Conservation (phyloP, 306 rosid genomes). For the Trifolium subterraneum region DNA sequence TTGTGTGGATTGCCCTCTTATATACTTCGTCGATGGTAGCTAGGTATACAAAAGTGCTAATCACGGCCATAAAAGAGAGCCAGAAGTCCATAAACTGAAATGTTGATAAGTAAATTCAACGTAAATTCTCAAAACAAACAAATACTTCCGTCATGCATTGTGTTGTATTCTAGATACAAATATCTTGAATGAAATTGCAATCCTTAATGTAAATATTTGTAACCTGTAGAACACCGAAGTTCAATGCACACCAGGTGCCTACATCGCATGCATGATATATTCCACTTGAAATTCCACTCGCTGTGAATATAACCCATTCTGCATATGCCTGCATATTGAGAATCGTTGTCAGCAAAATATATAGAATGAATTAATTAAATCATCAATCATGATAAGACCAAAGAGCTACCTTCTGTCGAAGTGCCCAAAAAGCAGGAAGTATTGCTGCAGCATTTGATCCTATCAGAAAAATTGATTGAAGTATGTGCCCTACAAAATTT, state of each 20-base stretch:
- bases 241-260: constrained; percentile 90
- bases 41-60: constrained; percentile 85
- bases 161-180: constrained; percentile 9
- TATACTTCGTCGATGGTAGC: constrained; percentile 70
- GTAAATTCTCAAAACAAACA: constrained; percentile 26
- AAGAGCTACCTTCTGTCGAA: constrained; percentile 72
- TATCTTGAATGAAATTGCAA: not conserved
- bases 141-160: not conserved
- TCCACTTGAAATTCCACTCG: constrained; percentile 89
- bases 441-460: constrained; percentile 86
- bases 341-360: constrained; percentile 27
- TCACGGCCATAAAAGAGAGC: constrained; percentile 98
- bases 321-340: constrained; percentile 73
- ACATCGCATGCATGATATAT: constrained; percentile 97
- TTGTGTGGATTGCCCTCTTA: constrained; percentile 87
- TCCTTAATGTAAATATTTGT: constrained; percentile 35
- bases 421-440: constrained; percentile 94
- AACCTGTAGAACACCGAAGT: constrained; percentile 79
- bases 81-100: constrained; percentile 98
- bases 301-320: constrained; percentile 85
- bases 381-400: constrained; percentile 29
- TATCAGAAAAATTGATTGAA: constrained; percentile 83
- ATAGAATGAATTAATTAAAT: constrained; percentile 3
- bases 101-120: constrained; percentile 32
- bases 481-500: constrained; percentile 63